Evolutionary conservation across 2,329 filamentous ascomycete genomes (phyloP).

Genomic region (Xylaria sp.): DNA sequence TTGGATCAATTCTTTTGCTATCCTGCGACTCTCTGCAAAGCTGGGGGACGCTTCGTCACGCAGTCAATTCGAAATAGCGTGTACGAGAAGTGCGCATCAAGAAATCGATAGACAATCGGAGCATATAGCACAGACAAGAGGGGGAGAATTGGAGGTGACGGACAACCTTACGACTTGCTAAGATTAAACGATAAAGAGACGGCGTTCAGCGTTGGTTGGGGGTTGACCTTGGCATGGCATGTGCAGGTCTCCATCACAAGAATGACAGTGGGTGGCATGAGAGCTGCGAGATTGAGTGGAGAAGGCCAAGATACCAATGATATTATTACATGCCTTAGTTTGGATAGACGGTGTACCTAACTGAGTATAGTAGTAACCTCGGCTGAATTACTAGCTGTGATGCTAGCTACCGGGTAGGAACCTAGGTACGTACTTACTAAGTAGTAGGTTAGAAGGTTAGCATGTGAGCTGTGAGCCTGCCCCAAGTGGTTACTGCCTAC

Average conservation of each 20-base stretch:
- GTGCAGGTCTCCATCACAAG: not conserved
- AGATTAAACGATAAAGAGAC: not conserved
- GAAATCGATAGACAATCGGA: not conserved
- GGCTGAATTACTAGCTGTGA: not conserved
- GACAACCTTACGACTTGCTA: not conserved
- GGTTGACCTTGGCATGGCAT: not conserved
- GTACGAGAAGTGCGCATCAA: conserved; percentile 5
- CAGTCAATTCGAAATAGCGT: not conserved
- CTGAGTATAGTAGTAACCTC: not conserved
- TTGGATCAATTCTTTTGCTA: not conserved
- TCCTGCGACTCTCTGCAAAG: conserved; percentile 4
- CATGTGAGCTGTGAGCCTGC: not conserved
- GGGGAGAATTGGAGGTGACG: not conserved
- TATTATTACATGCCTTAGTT: conserved; percentile 16
- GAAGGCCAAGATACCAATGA: conserved; percentile 6
- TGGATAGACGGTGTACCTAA: no score
- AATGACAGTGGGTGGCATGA: conserved; percentile 23
- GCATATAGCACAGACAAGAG: not conserved
- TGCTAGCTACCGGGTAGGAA: no score
- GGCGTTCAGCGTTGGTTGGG: not conserved
- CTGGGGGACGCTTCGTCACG: not conserved
- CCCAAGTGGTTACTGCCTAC: not conserved
- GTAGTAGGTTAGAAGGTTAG: no score
- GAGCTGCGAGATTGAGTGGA: conserved; percentile 33
- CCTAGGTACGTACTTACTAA: no score